phyloP scores from a whole-genome alignment of 2,329 filamentous ascomycete genomes.

The Arthroderma sp. region DNA sequence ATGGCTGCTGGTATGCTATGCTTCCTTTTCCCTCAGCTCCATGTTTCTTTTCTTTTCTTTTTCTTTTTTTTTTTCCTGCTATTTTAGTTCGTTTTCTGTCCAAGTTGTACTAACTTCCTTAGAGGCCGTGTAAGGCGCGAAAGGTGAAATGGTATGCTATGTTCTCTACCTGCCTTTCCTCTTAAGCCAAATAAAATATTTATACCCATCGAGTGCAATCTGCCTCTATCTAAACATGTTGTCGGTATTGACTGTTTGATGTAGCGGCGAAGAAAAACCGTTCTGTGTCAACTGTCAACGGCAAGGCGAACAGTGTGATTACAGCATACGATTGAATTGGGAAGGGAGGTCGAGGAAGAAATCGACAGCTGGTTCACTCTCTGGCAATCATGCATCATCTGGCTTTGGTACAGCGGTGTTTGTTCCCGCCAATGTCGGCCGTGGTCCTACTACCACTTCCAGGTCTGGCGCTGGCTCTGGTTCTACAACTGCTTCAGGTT shows the following conservation, averaged over 20 bases:
- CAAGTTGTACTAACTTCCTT: constrained; percentile 1
- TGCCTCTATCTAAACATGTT: neutral
- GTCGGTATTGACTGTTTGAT: neutral
- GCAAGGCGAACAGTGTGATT: constrained; percentile 62
- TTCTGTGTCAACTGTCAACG: constrained; percentile 59
- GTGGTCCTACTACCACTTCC: too few relatives aligned
- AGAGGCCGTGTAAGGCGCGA: constrained; percentile 58
- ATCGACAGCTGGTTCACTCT: neutral
- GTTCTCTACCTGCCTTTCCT: neutral
- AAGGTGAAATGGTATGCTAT: constrained; percentile 53
- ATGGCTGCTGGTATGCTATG: constrained; percentile 46
- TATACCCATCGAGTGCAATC: neutral
- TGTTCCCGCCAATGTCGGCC: too few relatives aligned
- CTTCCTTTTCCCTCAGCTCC: neutral
- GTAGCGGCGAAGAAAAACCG: constrained; percentile 59
- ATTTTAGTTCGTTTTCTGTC: neutral
- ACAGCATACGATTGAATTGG: constrained; percentile 71
- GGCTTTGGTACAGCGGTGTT: too few relatives aligned
- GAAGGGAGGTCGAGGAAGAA: constrained; percentile 43
- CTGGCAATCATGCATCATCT: too few relatives aligned
- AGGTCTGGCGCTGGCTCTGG: too few relatives aligned
- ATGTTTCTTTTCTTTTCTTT: neutral
- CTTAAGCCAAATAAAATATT: neutral
- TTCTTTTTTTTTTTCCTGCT: neutral
- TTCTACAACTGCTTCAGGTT: too few relatives aligned